Percentiles rank a stretch among this genome's conserved stretches.
Evolutionary conservation across 805 yeast species (phyloP).

Genomic region (Nakazawaea molendinolei): DNA sequence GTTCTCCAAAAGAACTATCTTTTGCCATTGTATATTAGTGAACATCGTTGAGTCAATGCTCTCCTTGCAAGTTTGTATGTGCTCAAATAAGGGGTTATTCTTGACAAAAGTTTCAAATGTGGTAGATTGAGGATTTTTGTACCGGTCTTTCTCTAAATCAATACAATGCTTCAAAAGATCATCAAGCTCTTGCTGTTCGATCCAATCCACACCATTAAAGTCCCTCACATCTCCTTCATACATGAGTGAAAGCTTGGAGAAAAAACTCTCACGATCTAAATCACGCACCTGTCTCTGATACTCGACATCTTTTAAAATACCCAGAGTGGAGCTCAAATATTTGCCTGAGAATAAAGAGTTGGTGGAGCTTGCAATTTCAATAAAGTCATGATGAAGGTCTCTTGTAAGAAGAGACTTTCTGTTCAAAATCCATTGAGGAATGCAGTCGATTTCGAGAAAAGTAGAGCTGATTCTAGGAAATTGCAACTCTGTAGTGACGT

Average conservation of each 20-base stretch:
- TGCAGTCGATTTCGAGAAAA: slow-evolving; percentile 65
- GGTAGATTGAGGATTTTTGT: slow-evolving; percentile 12
- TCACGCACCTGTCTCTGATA: slow-evolving; percentile 40
- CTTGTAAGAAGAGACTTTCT: slow-evolving; percentile 36
- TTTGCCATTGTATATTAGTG: slow-evolving; percentile 35
- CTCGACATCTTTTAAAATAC: slow-evolving; percentile 52
- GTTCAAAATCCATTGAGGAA: slow-evolving; percentile 56
- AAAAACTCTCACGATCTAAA: slow-evolving; percentile 15
- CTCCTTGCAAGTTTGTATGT: slow-evolving; percentile 27
- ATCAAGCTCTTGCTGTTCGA: slow-evolving; percentile 31
- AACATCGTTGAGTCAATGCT: slow-evolving; percentile 29
- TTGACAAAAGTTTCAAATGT: slow-evolving; percentile 17
- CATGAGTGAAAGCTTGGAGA: slow-evolving; percentile 8
- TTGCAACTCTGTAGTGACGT: slow-evolving; percentile 23
- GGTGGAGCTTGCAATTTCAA: slow-evolving; percentile 22
- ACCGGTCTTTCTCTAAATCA: slow-evolving; percentile 18
- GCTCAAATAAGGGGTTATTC: slow-evolving; percentile 17
- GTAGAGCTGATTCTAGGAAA: slow-evolving; percentile 55
- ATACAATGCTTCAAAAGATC: slow-evolving; percentile 25
- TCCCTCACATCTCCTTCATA: slow-evolving; percentile 21
- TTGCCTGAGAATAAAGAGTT: slow-evolving; percentile 2
- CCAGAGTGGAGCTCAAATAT: slow-evolving; percentile 41
- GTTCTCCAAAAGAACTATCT: slow-evolving; percentile 4
- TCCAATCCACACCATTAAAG: slow-evolving; percentile 27
- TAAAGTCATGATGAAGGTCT: slow-evolving; percentile 44